These are phyloP conservation scores for Brassica rapa DNA, from an alignment of 345 rosid species.

Conservation along the genomic window DNA sequence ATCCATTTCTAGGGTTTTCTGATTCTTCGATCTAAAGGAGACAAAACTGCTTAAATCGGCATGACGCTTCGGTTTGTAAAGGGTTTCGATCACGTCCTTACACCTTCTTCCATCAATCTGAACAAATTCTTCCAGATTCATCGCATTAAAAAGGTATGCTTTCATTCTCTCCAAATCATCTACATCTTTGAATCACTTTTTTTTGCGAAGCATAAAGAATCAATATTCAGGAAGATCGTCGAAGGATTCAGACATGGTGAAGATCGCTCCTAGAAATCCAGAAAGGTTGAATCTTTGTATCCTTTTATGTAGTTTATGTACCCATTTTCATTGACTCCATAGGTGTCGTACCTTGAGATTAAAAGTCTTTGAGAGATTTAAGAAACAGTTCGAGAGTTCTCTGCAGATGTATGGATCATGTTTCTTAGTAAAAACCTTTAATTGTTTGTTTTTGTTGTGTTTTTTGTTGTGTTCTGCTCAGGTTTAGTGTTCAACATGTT, in stretches of 20 bases:
- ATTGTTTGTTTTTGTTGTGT: not conserved
- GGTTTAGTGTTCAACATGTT: slow-evolving; percentile 10
- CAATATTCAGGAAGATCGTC: no score
- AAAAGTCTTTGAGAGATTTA: not conserved
- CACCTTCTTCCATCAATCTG: no score
- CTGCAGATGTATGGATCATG: not conserved
- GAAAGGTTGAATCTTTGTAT: not conserved
- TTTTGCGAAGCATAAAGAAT: no score
- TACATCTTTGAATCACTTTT: no score
- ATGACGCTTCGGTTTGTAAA: not conserved
- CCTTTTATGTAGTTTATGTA: not conserved
- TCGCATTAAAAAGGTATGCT: no score
- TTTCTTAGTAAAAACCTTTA: not conserved
- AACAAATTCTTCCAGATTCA: no score
- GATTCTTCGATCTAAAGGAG: no score
- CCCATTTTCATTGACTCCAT: not conserved
- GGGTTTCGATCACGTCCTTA: not conserved
- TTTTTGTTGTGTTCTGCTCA: slow-evolving; percentile 5
- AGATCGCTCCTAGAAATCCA: not conserved
- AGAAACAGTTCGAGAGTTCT: not conserved
- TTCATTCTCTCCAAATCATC: no score
- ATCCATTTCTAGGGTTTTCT: no score
- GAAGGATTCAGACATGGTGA: not conserved
- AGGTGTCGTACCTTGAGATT: not conserved
- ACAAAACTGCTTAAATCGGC: not conserved